phyloP scores from a whole-genome alignment of 768 basidiomycete genomes.

The Kwoniella europaea region DNA sequence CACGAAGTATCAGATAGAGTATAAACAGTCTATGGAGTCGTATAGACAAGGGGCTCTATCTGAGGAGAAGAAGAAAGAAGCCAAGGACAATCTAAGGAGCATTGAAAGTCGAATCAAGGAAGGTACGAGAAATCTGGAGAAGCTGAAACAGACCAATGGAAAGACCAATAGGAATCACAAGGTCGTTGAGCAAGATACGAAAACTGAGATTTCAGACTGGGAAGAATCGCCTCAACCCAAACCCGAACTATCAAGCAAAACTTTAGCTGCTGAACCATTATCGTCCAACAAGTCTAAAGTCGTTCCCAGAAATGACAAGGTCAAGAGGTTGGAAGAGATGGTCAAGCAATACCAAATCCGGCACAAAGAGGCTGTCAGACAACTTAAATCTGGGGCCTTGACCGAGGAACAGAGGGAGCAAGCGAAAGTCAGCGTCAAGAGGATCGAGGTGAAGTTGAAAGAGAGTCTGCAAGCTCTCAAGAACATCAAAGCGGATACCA shows the following conservation, averaged over 20 bases:
- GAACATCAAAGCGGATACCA: background rate
- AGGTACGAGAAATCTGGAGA: background rate
- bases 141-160: too few species aligned
- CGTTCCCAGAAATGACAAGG: background rate
- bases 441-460: background rate
- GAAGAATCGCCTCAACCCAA: too few species aligned
- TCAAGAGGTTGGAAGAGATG: background rate
- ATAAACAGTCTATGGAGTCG: background rate
- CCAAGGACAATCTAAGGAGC: background rate
- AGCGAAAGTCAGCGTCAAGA: background rate
- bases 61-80: background rate
- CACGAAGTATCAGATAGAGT: background rate
- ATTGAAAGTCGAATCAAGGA: slow-evolving; percentile 1
- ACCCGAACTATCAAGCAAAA: background rate
- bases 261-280: background rate
- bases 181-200: too few species aligned
- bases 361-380: background rate
- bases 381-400: background rate
- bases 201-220: too few species aligned
- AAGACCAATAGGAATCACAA: too few species aligned
- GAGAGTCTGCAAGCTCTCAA: background rate
- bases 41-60: background rate
- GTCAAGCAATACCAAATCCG: background rate
- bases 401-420: background rate
- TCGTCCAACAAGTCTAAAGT: too few species aligned